Conservation (phyloP, 2,329 filamentous ascomycete species). For the Aspergillus sp. region DNA sequence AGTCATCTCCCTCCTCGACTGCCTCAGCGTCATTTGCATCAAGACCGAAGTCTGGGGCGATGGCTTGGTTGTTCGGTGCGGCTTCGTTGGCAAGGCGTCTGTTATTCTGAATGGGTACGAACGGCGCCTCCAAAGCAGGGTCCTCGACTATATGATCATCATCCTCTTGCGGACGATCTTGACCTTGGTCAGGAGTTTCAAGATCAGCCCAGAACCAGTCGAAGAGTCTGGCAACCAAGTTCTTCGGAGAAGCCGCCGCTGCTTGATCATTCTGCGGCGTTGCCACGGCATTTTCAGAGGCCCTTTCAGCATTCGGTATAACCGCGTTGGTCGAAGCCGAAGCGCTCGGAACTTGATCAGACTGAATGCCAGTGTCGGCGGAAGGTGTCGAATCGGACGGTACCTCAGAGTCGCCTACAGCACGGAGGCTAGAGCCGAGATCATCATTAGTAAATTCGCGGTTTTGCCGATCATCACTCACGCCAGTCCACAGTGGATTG, state of each 20-base stretch:
- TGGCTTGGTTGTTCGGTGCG: slow-evolving; percentile 18
- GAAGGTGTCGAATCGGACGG: neutral
- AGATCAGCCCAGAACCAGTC: slow-evolving; percentile 52
- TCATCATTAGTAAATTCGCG: neutral
- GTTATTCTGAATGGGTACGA: slow-evolving; percentile 56
- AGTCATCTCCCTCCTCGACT: slow-evolving; percentile 78
- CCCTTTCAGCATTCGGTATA: neutral
- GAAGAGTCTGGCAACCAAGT: slow-evolving; percentile 31
- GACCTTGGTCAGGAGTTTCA: slow-evolving; percentile 26
- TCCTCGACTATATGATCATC: slow-evolving; percentile 64
- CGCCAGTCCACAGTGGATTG: neutral
- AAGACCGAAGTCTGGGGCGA: slow-evolving; percentile 59
- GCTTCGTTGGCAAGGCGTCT: slow-evolving; percentile 42
- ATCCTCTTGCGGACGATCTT: slow-evolving; percentile 50
- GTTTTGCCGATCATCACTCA: neutral
- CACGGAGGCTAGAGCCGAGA: neutral
- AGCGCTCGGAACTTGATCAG: neutral
- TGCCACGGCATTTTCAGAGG: slow-evolving; percentile 4
- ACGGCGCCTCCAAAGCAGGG: slow-evolving; percentile 61
- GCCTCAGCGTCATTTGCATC: slow-evolving; percentile 64
- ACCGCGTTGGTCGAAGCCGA: neutral
- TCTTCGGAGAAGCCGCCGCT: slow-evolving; percentile 21
- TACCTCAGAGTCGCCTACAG: neutral
- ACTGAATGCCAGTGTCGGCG: neutral
- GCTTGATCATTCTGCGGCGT: slow-evolving; percentile 12